phyloP scores from a whole-genome alignment of 345 rosid genomes.

The Pistacia atlantica region DNA sequence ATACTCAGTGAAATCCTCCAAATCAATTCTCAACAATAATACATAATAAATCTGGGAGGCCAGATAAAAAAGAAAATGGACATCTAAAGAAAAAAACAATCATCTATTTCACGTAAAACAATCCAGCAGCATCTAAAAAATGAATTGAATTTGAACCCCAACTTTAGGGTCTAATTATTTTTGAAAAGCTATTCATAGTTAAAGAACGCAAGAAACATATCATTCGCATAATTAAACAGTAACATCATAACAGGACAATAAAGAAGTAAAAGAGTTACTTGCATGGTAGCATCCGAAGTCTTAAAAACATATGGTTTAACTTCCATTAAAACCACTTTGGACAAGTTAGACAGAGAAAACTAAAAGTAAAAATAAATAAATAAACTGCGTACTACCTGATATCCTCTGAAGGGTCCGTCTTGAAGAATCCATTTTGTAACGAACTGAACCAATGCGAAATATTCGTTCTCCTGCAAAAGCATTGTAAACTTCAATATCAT shows the following conservation, averaged over 20 bases:
- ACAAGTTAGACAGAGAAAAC: neutral
- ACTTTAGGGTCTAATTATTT: neutral
- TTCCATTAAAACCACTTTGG: neutral
- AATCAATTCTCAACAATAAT: neutral
- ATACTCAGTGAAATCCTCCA: neutral
- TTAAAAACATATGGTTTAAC: slow-evolving; percentile 5
- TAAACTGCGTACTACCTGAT: slow-evolving; percentile 49
- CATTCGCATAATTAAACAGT: neutral
- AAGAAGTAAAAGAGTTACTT: neutral
- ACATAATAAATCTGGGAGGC: neutral
- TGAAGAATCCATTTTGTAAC: slow-evolving; percentile 92
- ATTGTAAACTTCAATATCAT: slow-evolving; percentile 10
- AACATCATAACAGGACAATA: neutral
- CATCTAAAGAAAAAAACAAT: neutral
- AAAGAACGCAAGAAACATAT: neutral
- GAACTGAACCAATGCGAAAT: slow-evolving; percentile 79
- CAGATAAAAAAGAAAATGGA: neutral
- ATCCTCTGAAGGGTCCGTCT: slow-evolving; percentile 88
- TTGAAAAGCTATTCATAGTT: neutral
- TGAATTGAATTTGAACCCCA: neutral
- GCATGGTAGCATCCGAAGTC: neutral
- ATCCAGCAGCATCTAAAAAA: neutral
- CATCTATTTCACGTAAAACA: neutral
- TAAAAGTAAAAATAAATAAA: neutral
- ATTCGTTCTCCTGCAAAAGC: slow-evolving; percentile 65